Conservation (phyloP, 176 grass and related monocot species). For the Musa schizocarpa region DNA sequence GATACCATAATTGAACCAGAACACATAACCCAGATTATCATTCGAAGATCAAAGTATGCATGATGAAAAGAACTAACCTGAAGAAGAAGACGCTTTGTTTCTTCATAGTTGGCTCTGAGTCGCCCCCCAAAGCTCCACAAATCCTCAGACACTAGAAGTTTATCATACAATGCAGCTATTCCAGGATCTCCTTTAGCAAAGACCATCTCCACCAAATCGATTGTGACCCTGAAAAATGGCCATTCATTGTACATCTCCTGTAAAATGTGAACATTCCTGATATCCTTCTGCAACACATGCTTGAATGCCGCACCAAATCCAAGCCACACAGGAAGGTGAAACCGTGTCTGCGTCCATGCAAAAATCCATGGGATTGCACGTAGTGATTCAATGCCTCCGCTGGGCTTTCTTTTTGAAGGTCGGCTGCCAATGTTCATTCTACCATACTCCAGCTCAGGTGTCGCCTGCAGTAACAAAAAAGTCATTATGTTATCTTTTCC, state of each 20-base stretch:
- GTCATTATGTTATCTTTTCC: not conserved
- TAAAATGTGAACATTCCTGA: slow-evolving; percentile 56
- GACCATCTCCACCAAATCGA: slow-evolving; percentile 96
- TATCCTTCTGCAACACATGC: slow-evolving; percentile 60
- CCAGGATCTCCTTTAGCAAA: slow-evolving; percentile 93
- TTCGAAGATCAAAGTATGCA: not conserved
- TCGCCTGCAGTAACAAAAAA: slow-evolving; percentile 36
- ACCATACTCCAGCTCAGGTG: slow-evolving; percentile 81
- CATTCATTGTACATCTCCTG: slow-evolving; percentile 83
- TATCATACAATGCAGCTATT: slow-evolving; percentile 77
- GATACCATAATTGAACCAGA: too few species aligned
- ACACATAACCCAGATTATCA: not conserved
- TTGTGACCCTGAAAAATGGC: slow-evolving; percentile 93
- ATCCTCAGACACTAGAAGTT: slow-evolving; percentile 69
- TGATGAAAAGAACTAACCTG: slow-evolving; percentile 32
- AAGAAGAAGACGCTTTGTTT: slow-evolving; percentile 76
- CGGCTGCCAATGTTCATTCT: slow-evolving; percentile 92
- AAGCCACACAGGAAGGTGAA: slow-evolving; percentile 90
- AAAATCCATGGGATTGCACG: slow-evolving; percentile 97
- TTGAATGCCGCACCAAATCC: slow-evolving; percentile 82
- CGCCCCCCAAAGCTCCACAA: slow-evolving; percentile 60
- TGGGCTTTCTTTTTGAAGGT: slow-evolving; percentile 81
- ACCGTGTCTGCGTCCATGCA: slow-evolving; percentile 88
- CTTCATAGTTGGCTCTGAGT: slow-evolving; percentile 64
- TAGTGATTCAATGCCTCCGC: slow-evolving; percentile 74